Evolutionary conservation across 2,329 filamentous ascomycete species (phyloP), one percentile per base, ranked within the genome.

Genomic region (Fusarium circinatum): DNA sequence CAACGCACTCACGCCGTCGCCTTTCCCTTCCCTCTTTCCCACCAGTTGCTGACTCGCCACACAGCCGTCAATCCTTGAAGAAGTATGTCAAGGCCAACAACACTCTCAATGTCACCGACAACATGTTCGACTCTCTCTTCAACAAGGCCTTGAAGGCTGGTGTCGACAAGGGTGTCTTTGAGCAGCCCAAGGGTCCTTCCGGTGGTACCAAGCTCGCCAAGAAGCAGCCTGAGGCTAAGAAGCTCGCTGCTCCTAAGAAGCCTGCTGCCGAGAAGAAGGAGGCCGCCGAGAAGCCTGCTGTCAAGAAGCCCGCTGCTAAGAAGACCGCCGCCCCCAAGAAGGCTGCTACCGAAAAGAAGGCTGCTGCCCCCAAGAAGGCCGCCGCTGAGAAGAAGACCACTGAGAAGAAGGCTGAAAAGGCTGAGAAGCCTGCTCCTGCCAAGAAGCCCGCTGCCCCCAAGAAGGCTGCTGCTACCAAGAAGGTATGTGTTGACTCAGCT

Each of bases 151-250:
- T 97, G 81, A 90, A 92, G 85, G 85, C 87, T 68, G 95, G 95
- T 83, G 94, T 95, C 78, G 94, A 97, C 80, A 95, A 93, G 88
- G 94, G 93, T 73, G 89, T 93, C 79, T 98, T 98, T 82, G 89
- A 91, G 80, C 94, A 96, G 83, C 95, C 95, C 80, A 98, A 98
- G 91, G 95, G 94, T 79, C 89, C 94, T 68, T 98, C 95, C 74
- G 95, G 95, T 70, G 93, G 94, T 76, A 94, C 96, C 84, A 98
- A 98, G 92, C 92, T 98, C 69, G 93, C 92, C 68, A 96, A 96
- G 91, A 95, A 94, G 87, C 83, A 87, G 75, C 78, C 80, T 28
- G 82, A 83, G 75, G 77, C 82, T 59, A 84, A 84, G 81, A 82
- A 82, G 77, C 71, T 79, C 54, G 72, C 78, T 59, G 75, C 79